Evolutionary conservation across 2,329 filamentous ascomycete genomes (phyloP), one percentile per base, ranked within the genome.

Genomic region (Gliomastix tumulicola): DNA sequence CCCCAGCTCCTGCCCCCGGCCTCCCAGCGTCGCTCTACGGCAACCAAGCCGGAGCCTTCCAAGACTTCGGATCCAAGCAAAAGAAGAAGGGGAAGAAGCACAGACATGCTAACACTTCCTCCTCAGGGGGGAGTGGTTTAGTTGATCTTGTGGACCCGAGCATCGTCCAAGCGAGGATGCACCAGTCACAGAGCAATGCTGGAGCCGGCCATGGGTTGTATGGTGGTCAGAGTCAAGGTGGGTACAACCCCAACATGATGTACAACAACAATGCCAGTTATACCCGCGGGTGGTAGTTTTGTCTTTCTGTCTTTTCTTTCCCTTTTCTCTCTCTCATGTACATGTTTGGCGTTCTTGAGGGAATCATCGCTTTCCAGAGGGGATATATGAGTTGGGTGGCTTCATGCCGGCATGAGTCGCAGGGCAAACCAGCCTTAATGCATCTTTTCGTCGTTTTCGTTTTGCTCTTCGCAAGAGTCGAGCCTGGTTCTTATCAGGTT

Each of bases 71-170:
- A 71, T 83, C 86, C 71, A 94, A 95, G 82, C 88, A 94, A 79
- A 95, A 94, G 84, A 96, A 95, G 81, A 95, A 95, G 88, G 88
- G 88, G 75, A 96, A 95, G 82, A 96, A 96, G 88, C 90, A 96
- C 78, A 94, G 89, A 82, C 89, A 96, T 83, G 90, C 88, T 92
- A 95, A 96, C 88, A 96, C 90, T 90, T 95, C 89, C 86, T 97
- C 90, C 82, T 94, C 88, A 81, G 85, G 85, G 75, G 89, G 88
- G 80, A 87, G 88, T 86, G 89, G 87, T 75, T 81, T 96, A 90
- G 89, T 94, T 74, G 89, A 97, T 94, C 88, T 95, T 89, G 88
- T 86, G 76, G 89, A 97, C 88, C 90, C 90, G 77, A 95, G 88
- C 78, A 96, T 96, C 78, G 82, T 97, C 76, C 89, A 95, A 75